phyloP scores from a whole-genome alignment of 495 filamentous ascomycete species.

The Penicillium angulare region DNA sequence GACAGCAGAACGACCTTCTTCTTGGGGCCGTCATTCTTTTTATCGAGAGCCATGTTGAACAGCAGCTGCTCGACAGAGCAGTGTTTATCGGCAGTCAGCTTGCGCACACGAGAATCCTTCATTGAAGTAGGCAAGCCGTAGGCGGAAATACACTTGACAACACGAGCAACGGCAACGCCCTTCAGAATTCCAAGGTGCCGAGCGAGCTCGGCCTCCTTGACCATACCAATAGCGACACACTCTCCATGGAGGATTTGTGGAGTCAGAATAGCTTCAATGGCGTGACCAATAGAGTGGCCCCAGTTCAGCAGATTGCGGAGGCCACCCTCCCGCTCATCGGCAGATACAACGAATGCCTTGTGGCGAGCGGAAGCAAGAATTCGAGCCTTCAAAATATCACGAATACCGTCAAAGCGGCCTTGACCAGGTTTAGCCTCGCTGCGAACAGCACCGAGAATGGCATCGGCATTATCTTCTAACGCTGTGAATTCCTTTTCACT shows the following conservation, averaged over 20 bases:
- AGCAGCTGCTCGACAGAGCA: constrained; percentile 90
- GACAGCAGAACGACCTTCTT: constrained; percentile 97
- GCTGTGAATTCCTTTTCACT: constrained; percentile 82
- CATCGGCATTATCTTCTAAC: constrained; percentile 75
- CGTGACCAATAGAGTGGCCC: constrained; percentile 97
- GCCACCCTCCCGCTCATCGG: constrained; percentile 92
- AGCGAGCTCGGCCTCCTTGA: constrained; percentile 92
- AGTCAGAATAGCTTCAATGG: constrained; percentile 91
- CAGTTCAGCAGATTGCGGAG: constrained; percentile 95
- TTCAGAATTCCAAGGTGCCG: constrained; percentile 85
- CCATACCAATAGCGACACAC: constrained; percentile 95
- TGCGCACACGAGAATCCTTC: constrained; percentile 78
- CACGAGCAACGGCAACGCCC: constrained; percentile 81
- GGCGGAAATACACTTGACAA: constrained; percentile 89
- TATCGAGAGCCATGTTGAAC: constrained; percentile 93
- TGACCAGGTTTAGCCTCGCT: constrained; percentile 52
- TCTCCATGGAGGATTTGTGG: constrained; percentile 96
- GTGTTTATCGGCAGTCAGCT: constrained; percentile 79
- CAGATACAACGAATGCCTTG: constrained; percentile 90
- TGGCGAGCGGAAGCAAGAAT: constrained; percentile 85
- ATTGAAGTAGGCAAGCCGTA: constrained; percentile 89
- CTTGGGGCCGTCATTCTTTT: constrained; percentile 95
- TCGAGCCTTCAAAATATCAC: constrained; percentile 76
- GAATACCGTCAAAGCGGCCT: constrained; percentile 64
- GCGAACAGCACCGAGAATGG: constrained; percentile 69